phyloP scores from a whole-genome alignment of 2,329 filamentous ascomycete species.

The Fonsecaea pedrosoi region DNA sequence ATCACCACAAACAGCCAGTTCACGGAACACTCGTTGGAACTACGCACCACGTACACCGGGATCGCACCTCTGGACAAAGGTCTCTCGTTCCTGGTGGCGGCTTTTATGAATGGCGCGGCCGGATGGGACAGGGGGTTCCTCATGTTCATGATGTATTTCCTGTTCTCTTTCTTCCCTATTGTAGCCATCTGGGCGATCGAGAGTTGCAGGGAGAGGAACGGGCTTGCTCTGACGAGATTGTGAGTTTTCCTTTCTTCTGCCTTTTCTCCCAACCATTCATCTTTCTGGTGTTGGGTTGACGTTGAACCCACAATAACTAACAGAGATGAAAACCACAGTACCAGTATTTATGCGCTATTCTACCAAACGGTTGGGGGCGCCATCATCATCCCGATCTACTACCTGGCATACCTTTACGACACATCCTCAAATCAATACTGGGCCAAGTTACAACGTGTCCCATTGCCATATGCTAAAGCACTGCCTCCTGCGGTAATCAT shows the following conservation, averaged over 20 bases:
- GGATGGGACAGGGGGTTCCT: conserved; percentile 31
- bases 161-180: conserved; percentile 33
- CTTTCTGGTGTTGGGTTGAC: background rate
- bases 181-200: conserved; percentile 29
- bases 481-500: conserved; percentile 40
- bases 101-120: conserved; percentile 28
- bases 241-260: conserved; percentile 9
- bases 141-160: conserved; percentile 30
- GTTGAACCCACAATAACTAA: background rate
- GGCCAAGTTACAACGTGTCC: conserved; percentile 27
- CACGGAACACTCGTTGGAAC: conserved; percentile 17
- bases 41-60: conserved; percentile 31
- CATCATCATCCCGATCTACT: conserved; percentile 42
- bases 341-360: conserved; percentile 28
- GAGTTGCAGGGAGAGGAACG: conserved; percentile 28
- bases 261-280: background rate
- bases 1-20: conserved; percentile 20
- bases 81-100: conserved; percentile 29
- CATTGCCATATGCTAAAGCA: conserved; percentile 36
- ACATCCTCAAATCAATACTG: conserved; percentile 32
- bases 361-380: conserved; percentile 36
- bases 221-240: conserved; percentile 28
- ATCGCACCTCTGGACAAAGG: conserved; percentile 25
- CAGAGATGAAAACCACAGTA: conserved; percentile 12
- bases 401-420: conserved; percentile 35